phyloP scores from a whole-genome alignment of 2,329 filamentous ascomycete genomes.

The Sclerotinia spermophila region DNA sequence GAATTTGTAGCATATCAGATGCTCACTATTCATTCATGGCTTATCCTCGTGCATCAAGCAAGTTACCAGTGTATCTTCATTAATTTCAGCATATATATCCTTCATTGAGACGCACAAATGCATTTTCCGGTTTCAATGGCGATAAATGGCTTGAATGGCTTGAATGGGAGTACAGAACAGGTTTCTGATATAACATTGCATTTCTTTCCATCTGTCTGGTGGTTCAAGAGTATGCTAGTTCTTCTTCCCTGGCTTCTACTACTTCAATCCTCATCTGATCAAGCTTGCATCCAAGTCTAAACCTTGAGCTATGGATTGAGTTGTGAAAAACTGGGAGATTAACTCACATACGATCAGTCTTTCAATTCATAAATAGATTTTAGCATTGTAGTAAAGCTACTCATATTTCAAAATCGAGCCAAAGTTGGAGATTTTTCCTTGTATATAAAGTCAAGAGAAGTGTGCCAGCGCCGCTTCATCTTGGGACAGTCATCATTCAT shows the following conservation, averaged over 20 bases:
- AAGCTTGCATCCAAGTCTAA: neutral
- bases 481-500: neutral
- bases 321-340: neutral
- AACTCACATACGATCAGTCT: neutral
- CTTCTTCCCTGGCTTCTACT: neutral
- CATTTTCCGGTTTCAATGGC: rapidly evolving
- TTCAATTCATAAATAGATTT: neutral
- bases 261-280: neutral
- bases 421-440: neutral
- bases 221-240: neutral
- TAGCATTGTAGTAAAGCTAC: too few relatives aligned
- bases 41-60: neutral
- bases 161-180: neutral
- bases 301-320: neutral
- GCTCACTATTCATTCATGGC: neutral
- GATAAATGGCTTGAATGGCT: neutral
- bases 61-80: neutral
- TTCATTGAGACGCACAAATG: neutral
- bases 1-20: neutral
- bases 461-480: neutral
- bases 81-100: neutral
- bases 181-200: neutral
- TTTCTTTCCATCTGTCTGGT: neutral
- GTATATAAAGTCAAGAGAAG: neutral
- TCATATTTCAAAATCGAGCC: neutral